phyloP scores from a whole-genome alignment of 495 filamentous ascomycete genomes.

The Achaetomiella virescens region DNA sequence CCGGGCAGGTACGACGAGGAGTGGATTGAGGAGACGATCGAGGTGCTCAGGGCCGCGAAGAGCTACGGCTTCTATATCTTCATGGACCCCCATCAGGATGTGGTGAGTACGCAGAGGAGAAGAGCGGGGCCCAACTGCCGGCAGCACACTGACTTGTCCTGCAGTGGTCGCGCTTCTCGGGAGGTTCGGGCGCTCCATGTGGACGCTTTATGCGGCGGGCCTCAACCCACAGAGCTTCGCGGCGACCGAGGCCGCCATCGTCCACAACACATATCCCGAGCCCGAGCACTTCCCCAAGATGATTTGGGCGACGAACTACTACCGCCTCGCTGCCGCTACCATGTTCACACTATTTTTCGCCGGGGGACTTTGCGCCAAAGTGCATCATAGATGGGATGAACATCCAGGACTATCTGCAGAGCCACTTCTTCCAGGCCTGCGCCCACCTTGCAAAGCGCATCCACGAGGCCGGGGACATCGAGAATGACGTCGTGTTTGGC shows the following conservation, averaged over 20 bases:
- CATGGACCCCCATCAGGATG: conserved; percentile 97
- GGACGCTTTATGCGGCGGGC: conserved; percentile 92
- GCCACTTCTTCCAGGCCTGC: conserved; percentile 75
- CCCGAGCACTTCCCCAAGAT: conserved; percentile 90
- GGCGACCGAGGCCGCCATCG: conserved; percentile 83
- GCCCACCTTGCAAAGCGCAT: conserved; percentile 76
- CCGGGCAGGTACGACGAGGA: conserved; percentile 94
- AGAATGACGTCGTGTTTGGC: conserved; percentile 82
- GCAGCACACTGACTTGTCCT: neutral
- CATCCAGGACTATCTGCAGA: conserved; percentile 92
- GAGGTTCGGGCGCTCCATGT: conserved; percentile 93
- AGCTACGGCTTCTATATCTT: conserved; percentile 91
- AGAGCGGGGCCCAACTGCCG: neutral
- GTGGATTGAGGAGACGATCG: conserved; percentile 86
- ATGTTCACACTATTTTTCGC: conserved; percentile 95
- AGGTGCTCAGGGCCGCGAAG: conserved; percentile 74
- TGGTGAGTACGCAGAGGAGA: conserved; percentile 48
- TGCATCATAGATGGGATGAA: conserved; percentile 92
- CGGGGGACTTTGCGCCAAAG: conserved; percentile 90
- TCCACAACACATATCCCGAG: conserved; percentile 91
- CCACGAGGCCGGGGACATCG: conserved; percentile 83
- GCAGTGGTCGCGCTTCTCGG: conserved; percentile 88
- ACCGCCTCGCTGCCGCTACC: conserved; percentile 74
- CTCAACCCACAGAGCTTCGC: conserved; percentile 79
- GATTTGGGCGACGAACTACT: conserved; percentile 98